phyloP scores from a whole-genome alignment of 2,329 filamentous ascomycete genomes.

The Dactylella cylindrospora region DNA sequence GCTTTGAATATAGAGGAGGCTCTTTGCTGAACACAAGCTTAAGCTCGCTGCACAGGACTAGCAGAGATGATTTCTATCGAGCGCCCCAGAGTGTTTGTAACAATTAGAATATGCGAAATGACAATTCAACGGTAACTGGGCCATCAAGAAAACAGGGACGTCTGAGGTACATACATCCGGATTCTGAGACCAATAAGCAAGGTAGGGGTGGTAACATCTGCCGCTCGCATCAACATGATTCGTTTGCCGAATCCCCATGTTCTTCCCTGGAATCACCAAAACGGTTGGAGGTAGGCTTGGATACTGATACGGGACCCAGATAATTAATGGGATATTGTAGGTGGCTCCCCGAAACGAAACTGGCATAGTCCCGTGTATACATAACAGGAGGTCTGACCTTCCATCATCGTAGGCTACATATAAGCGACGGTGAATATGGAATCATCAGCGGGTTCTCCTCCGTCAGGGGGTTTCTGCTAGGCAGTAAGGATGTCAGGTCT shows the following conservation, averaged over 20 bases:
- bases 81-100: background rate
- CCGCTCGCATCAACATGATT: constrained; percentile 95
- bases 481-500: constrained; percentile 5
- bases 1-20: constrained; percentile 80
- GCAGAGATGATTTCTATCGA: constrained; percentile 72
- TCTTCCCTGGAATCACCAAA: constrained; percentile 84
- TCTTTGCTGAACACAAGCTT: constrained; percentile 91
- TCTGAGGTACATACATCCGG: constrained; percentile 72
- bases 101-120: constrained; percentile 25
- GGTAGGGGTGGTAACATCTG: constrained; percentile 90
- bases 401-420: constrained; percentile 81
- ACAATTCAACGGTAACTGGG: background rate
- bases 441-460: background rate
- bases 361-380: constrained; percentile 84
- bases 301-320: constrained; percentile 93
- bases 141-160: background rate
- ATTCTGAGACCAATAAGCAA: constrained; percentile 83
- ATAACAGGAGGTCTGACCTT: constrained; percentile 78
- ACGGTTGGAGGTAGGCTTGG: constrained; percentile 80
- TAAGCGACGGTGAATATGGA: constrained; percentile 35
- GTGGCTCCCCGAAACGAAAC: constrained; percentile 83
- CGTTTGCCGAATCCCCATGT: constrained; percentile 85
- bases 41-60: constrained; percentile 79
- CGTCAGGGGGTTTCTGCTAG: background rate
- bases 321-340: constrained; percentile 85